Base-by-base conservation (phyloP, 441 rosid species). In the Arabidopsis lyrata region DNA sequence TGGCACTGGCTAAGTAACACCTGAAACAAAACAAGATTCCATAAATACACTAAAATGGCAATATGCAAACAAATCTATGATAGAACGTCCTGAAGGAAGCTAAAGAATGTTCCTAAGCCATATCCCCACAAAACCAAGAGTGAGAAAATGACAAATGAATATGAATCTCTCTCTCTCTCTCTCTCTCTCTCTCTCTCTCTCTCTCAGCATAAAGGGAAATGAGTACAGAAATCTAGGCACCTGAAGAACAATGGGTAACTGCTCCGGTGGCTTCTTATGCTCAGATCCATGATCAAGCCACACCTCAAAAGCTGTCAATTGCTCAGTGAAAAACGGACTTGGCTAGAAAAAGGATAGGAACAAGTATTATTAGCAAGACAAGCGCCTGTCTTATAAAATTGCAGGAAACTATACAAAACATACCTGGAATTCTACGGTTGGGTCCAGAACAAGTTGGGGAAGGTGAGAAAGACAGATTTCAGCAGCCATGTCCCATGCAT, bases 401-500 rank as follows among this genome's bases (percentile, higher is more conserved):
- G 54, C 27, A 62, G 47, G 29, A 56, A 55, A 55, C 64, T 29
- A 32, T 10, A 32, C 29, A 27, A 39, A 60, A 73, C 71, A 71
- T 45, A 84, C 99, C 96, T 90, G 95, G 77, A 89, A 95, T 82
- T 95, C 97, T 15, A 91, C 84, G 62, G 78, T 85, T 68, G 97
- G 91, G 77, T 93, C 93, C 78, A 83, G 89, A 66, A 93, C 89
- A 82, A 93, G 81, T 52, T 92, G 83, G 63, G 99, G 97, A 80
- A 93, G 97, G 86, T 87, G 98, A 75, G 97, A 91, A 69, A 96
- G 99, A 84, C 99, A 96, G 81, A 93, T 96, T 87, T 96, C 99
- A 76, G 97, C 97, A 81, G 98, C 99, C 99, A 93, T 93, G 80
- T 92, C 99, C 99, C 99, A 96, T 53, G 98, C 97, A 88, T 93